A percentile compares a stretch with the other conserved stretches of the same genome.
Conservation (phyloP, 2,329 filamentous ascomycete genomes). For the Calonectria pauciramosa region DNA sequence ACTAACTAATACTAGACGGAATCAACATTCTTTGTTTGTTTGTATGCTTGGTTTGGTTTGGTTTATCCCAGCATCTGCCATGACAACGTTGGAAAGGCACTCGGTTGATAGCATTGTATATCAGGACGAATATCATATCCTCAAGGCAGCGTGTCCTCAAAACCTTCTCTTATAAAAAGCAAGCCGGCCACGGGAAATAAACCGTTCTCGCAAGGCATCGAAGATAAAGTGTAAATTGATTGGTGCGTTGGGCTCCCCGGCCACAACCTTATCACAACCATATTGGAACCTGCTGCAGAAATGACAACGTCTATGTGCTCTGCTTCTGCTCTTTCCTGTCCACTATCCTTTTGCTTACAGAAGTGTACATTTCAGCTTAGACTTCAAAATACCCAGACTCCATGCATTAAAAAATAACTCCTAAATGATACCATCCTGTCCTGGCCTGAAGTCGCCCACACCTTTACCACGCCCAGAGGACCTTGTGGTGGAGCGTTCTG, state of each 20-base stretch:
- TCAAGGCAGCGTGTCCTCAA: neutral
- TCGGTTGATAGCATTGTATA: neutral
- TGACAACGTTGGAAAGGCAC: neutral
- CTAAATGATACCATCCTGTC: slow-evolving; percentile 31
- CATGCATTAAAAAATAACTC: slow-evolving; percentile 41
- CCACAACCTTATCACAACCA: neutral
- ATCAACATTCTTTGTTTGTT: neutral
- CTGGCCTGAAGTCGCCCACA: neutral
- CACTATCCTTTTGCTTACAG: slow-evolving; percentile 18
- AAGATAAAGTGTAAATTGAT: neutral
- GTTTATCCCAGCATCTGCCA: neutral
- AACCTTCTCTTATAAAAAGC: neutral
- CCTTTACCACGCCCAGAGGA: slow-evolving; percentile 71
- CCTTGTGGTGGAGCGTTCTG: slow-evolving; percentile 87
- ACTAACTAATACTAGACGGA: neutral
- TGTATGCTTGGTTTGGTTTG: neutral
- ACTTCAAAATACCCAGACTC: slow-evolving; percentile 43
- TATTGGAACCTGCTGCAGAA: neutral
- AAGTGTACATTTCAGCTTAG: slow-evolving; percentile 13
- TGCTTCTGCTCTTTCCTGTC: slow-evolving; percentile 1
- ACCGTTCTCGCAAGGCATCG: neutral
- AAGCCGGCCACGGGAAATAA: neutral
- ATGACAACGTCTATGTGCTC: slow-evolving; percentile 8
- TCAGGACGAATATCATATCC: neutral
- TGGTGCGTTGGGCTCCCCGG: neutral